Percentiles rank a stretch among this genome's conserved stretches.
These are phyloP conservation scores for Talaromyces marneffei DNA, from an alignment of 2,329 filamentous ascomycete genomes.

Conservation along the genomic window DNA sequence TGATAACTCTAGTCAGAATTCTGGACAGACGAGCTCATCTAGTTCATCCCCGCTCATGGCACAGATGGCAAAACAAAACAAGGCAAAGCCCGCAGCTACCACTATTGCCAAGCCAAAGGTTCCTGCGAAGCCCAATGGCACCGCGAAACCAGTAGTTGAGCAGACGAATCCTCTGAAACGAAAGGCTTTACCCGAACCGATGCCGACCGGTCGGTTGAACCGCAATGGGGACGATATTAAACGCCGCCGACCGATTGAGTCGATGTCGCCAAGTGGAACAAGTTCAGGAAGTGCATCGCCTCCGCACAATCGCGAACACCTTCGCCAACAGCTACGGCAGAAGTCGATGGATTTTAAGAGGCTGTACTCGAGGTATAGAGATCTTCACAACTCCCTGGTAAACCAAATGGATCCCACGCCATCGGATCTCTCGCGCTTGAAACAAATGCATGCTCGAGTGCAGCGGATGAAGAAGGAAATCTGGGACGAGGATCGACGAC, in stretches of 20 bases:
- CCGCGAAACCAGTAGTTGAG: conserved; percentile 22
- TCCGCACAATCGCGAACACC: conserved; percentile 31
- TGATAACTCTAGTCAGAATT: conserved; percentile 40
- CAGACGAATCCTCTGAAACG: conserved; percentile 34
- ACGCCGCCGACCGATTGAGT: conserved; percentile 27
- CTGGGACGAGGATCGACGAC: conserved; percentile 38
- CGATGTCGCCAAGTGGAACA: conserved; percentile 37
- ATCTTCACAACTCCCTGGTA: conserved; percentile 47
- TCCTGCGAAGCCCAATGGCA: conserved; percentile 22
- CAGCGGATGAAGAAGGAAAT: conserved; percentile 56
- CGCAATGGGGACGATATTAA: conserved; percentile 41
- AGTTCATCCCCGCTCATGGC: conserved; percentile 43
- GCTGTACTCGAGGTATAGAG: conserved; percentile 54
- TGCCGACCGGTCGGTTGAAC: conserved; percentile 24
- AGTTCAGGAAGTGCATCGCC: conserved; percentile 38
- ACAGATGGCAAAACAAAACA: conserved; percentile 30
- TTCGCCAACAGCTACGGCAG: conserved; percentile 34
- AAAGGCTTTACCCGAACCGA: conserved; percentile 33
- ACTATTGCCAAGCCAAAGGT: conserved; percentile 11
- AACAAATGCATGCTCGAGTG: conserved; percentile 49
- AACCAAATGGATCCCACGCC: conserved; percentile 39
- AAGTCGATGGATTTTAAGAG: conserved; percentile 49
- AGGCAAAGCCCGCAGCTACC: conserved; percentile 7
- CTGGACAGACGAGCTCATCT: conserved; percentile 39
- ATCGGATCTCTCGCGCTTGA: conserved; percentile 48